These are phyloP conservation scores for Chlamydomonas sp. DNA, from an alignment of 139 green algal species.

Conservation along the genomic window DNA sequence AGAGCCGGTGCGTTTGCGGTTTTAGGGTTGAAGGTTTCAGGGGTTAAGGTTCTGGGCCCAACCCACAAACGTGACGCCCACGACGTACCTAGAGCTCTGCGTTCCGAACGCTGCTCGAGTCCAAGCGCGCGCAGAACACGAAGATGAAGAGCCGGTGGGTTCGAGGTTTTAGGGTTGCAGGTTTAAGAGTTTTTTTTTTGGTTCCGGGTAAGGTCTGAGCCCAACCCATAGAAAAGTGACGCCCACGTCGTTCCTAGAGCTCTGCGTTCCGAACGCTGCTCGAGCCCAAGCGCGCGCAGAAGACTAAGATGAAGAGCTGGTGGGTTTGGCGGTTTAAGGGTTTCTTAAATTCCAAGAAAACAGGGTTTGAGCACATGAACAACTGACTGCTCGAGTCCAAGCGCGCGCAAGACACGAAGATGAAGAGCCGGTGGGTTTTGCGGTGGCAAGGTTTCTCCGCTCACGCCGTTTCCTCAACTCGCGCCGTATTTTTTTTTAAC, in stretches of 20 bases:
- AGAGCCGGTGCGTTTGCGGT: constrained; percentile 3
- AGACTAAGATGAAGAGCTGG: constrained; percentile 10
- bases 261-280: constrained; percentile 50
- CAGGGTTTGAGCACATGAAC: constrained; percentile 28
- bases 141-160: constrained; percentile 9
- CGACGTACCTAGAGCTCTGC: constrained; percentile 69
- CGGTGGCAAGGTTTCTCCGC: too few species aligned
- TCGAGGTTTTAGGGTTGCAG: too few species aligned
- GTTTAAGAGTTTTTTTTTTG: too few species aligned
- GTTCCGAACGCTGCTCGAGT: constrained; percentile 47
- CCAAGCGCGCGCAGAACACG: constrained; percentile 28
- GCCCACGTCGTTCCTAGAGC: constrained; percentile 71
- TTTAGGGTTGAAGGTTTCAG: too few species aligned
- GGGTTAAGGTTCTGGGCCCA: neutral
- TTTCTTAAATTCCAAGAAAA: too few species aligned
- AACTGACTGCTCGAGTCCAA: constrained; percentile 40
- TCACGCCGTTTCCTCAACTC: too few species aligned
- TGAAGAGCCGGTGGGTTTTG: constrained; percentile 10
- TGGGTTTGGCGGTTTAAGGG: too few species aligned
- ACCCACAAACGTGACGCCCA: constrained; percentile 62
- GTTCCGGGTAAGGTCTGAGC: too few species aligned
- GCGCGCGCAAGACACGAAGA: constrained; percentile 16
- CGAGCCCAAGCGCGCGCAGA: constrained; percentile 29
- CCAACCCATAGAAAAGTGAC: too few species aligned
- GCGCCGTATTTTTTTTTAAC: too few species aligned